These are phyloP conservation scores for Pseudognaphalium luteoalbum DNA, from an alignment of 129 eudicot genomes.

Conservation along the genomic window DNA sequence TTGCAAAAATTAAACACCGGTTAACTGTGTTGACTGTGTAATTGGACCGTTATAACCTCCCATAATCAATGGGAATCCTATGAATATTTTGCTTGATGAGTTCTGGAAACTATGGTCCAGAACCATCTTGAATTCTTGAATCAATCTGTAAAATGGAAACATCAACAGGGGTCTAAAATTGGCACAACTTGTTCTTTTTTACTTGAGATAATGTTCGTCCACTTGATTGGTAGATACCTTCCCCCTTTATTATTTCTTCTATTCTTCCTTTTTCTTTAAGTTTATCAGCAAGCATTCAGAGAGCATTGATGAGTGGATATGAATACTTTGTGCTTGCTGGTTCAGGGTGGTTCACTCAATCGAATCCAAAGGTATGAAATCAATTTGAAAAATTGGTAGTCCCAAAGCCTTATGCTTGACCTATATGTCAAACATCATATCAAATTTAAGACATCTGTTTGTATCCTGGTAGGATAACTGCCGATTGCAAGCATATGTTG, in stretches of 20 bases:
- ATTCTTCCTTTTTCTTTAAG: no score
- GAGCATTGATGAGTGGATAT: no score
- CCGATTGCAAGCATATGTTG: no score
- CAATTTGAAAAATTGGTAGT: not conserved
- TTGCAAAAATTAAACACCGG: constrained; percentile 17
- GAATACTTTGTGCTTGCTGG: not conserved
- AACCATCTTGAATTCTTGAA: not conserved
- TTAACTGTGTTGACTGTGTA: constrained; percentile 25
- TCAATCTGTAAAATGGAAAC: not conserved
- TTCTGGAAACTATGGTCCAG: not conserved
- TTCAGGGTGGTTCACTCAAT: no score
- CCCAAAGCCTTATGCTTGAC: not conserved
- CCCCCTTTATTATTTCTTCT: no score
- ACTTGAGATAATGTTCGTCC: no score
- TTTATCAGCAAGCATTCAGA: no score
- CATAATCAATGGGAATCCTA: constrained; percentile 27
- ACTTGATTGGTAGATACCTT: no score
- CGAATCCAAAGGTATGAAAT: not conserved
- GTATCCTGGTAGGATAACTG: not conserved
- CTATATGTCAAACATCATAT: no score
- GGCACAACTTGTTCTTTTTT: not conserved
- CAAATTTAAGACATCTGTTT: not conserved
- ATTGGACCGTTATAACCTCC: constrained; percentile 21
- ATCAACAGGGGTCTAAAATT: not conserved
- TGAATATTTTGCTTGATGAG: constrained; percentile 17